phyloP scores from a whole-genome alignment of 202 grass and related monocot genomes.

The Setaria viridis region DNA sequence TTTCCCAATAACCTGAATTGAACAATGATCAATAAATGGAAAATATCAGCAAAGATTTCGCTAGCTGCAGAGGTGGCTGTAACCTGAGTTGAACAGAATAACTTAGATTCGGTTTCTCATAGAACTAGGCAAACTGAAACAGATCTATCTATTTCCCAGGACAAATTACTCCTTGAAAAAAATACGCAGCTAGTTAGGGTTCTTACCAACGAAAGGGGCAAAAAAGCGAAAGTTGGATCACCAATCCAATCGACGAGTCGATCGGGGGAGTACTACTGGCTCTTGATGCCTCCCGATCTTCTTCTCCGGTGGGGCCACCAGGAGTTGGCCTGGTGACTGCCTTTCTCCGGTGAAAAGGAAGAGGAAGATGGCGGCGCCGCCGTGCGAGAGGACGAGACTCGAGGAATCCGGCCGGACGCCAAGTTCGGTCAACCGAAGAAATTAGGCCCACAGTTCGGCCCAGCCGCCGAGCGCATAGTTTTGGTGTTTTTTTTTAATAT shows the following conservation, averaged over 20 bases:
- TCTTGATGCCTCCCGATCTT: background rate
- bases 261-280: background rate
- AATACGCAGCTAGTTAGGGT: background rate
- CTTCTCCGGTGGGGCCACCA: background rate
- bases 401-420: too few species aligned
- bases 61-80: too few species aligned
- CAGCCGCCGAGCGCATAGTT: too few species aligned
- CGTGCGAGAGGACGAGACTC: too few species aligned
- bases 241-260: background rate
- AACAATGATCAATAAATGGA: constrained; percentile 16
- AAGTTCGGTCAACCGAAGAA: too few species aligned
- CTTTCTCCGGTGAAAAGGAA: too few species aligned
- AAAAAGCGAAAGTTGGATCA: background rate
- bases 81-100: too few species aligned
- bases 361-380: too few species aligned
- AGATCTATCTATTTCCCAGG: background rate
- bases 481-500: too few species aligned
- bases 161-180: background rate
- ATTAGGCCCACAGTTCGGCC: too few species aligned
- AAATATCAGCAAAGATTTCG: constrained; percentile 10
- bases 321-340: too few species aligned
- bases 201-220: background rate
- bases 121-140: background rate
- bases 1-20: constrained; percentile 30
- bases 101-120: too few species aligned